These are phyloP conservation scores for Colletotrichum destructivum DNA, from an alignment of 2,329 filamentous ascomycete genomes.

Conservation along the genomic window DNA sequence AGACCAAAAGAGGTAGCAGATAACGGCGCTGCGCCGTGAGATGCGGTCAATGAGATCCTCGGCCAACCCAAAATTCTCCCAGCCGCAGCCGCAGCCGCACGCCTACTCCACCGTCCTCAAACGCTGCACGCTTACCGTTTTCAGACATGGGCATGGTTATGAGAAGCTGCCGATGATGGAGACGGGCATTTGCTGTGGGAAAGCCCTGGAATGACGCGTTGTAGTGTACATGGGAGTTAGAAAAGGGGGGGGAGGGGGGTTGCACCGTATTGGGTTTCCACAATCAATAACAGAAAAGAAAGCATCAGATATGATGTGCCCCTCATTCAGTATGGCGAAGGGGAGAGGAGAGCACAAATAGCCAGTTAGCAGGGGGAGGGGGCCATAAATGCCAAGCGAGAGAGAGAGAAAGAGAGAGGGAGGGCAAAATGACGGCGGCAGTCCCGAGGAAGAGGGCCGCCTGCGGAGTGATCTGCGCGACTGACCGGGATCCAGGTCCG, in stretches of 20 bases:
- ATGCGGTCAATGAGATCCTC: constrained; percentile 9
- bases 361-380: too few species aligned
- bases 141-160: constrained; percentile 5
- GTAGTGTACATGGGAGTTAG: not conserved
- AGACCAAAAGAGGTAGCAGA: not conserved
- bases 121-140: constrained; percentile 33
- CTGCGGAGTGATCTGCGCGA: constrained; percentile 40
- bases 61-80: constrained; percentile 11
- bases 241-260: not conserved
- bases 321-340: too few species aligned
- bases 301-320: constrained; percentile 5
- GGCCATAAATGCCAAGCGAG: too few species aligned
- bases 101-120: constrained; percentile 32
- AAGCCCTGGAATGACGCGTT: not conserved
- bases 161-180: not conserved
- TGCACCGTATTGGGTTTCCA: not conserved
- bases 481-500: constrained; percentile 31
- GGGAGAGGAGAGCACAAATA: too few species aligned
- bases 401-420: not conserved
- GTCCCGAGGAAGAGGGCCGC: constrained; percentile 36
- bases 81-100: constrained; percentile 9
- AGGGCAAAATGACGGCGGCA: constrained; percentile 17
- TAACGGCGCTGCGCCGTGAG: constrained; percentile 14
- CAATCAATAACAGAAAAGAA: constrained; percentile 13
- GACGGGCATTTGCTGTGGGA: constrained; percentile 11